These are phyloP conservation scores for Rhododendron williamsianum DNA, from an alignment of 148 eudicot genomes.

Conservation along the genomic window DNA sequence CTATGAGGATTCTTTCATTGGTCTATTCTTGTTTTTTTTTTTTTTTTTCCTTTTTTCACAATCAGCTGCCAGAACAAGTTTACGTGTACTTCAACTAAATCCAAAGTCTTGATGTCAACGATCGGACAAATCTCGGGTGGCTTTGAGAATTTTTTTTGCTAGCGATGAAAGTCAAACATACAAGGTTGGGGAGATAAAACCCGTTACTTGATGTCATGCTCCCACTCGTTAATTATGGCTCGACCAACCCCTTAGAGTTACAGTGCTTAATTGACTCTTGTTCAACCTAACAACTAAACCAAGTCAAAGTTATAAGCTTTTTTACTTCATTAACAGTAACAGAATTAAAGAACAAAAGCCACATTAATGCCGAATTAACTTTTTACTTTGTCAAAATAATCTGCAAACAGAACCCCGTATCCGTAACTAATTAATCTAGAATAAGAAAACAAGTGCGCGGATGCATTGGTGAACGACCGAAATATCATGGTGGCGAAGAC, in stretches of 20 bases:
- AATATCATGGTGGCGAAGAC: background rate
- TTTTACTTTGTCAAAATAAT: background rate
- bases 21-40: background rate
- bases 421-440: too few species aligned
- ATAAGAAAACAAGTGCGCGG: background rate
- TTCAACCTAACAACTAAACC: background rate
- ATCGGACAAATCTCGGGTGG: too few species aligned
- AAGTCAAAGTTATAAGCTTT: background rate
- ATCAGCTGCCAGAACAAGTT: too few species aligned
- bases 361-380: background rate
- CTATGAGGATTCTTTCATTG: background rate
- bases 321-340: background rate
- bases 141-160: too few species aligned
- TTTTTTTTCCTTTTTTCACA: background rate
- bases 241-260: background rate
- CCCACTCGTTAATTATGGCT: background rate
- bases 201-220: background rate
- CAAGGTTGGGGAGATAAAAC: background rate
- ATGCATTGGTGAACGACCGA: background rate
- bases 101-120: too few species aligned
- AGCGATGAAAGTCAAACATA: background rate
- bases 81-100: too few species aligned
- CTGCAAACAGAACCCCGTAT: background rate
- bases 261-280: background rate
- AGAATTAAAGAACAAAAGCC: background rate